Percentiles rank a stretch among this genome's conserved stretches.
These are phyloP conservation scores for Begonia fuchsioides DNA, from an alignment of 306 rosid genomes.

Conservation along the genomic window DNA sequence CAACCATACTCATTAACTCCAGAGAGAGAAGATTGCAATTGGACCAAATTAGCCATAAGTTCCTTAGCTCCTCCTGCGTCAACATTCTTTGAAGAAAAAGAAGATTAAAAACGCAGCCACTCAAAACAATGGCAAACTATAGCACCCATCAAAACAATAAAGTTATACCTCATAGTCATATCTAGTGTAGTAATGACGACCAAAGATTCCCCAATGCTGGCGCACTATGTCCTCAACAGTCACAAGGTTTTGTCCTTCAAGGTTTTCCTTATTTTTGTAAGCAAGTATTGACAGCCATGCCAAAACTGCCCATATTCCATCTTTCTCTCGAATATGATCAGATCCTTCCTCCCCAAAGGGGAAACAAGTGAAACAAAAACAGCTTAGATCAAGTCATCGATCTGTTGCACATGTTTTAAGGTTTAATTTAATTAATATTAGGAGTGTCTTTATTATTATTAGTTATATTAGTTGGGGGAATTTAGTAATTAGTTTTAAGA, in stretches of 20 bases:
- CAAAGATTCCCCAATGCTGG: slow-evolving; percentile 86
- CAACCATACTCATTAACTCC: slow-evolving; percentile 74
- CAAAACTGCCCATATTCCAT: slow-evolving; percentile 98
- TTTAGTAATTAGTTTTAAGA: no score
- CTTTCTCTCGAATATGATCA: slow-evolving; percentile 95
- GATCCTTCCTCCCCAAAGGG: slow-evolving; percentile 32
- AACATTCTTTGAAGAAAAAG: slow-evolving; percentile 47
- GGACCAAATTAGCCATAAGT: slow-evolving; percentile 81
- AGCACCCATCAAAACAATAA: slow-evolving; percentile 4
- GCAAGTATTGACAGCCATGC: slow-evolving; percentile 92
- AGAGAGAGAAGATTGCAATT: slow-evolving; percentile 68
- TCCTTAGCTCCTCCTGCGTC: slow-evolving; percentile 88
- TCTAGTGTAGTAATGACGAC: slow-evolving; percentile 94
- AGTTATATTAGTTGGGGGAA: no score
- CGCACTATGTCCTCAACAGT: slow-evolving; percentile 94
- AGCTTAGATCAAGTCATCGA: not conserved
- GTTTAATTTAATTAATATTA: no score
- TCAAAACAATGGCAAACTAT: no score
- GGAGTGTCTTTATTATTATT: no score
- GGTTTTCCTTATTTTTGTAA: slow-evolving; percentile 62
- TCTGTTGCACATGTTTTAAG: no score
- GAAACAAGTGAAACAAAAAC: slow-evolving; percentile 10
- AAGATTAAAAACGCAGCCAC: no score
- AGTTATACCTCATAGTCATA: slow-evolving; percentile 72
- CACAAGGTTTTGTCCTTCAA: slow-evolving; percentile 62